Evolutionary conservation across 768 basidiomycete species (phyloP), one percentile per base, ranked within the genome.

Genomic region (Clitopilus hobsonii): DNA sequence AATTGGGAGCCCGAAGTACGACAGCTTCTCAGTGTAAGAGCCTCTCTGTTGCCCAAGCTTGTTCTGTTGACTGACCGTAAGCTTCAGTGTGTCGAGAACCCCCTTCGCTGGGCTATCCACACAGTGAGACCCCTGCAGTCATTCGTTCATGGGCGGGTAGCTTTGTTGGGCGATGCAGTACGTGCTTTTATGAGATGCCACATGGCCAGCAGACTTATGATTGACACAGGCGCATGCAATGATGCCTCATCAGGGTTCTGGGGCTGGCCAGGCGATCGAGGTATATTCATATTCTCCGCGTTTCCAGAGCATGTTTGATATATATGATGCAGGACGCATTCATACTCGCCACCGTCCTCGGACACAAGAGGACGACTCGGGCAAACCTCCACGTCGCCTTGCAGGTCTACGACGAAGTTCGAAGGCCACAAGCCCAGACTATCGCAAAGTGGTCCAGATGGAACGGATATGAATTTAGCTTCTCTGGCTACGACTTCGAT

Each of bases 31-130:
- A 69, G 81, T 68, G 87, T 84, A 52, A 57, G 71, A 11, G n/a
- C n/a, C n/a, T n/a, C n/a, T 36, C 10, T 36, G 3, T 36, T 10
- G 4, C n/a, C 8, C 13, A 36, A 30, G 14, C 3, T 18, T 38
- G 24, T 41, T 45, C 14, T 26, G 20, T 23, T 45, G 5, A 16
- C 51, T 59, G 22, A 32, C 58, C 53, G 20, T 26, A 26, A 18
- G 2, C 30, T 48, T 23, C 51, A 87, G 85, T 82, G 81, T 58
- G 71, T 81, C 20, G 77, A 81, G 3, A 73, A 69, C 47, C 74
- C 81, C 1, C 67, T 75, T 22, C 69, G 80, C 30, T 89, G 88
- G 88, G 84, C 83, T 0, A 77, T 90, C 26, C 82, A 88, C 61
- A 77, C 73, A 3, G 69, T 83, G 2, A 74, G 72, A 51, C 78